Percentiles rank a stretch among this genome's conserved stretches.
Conservation (phyloP, 106 monocot genomes). For the Amphibolis antarctica region DNA sequence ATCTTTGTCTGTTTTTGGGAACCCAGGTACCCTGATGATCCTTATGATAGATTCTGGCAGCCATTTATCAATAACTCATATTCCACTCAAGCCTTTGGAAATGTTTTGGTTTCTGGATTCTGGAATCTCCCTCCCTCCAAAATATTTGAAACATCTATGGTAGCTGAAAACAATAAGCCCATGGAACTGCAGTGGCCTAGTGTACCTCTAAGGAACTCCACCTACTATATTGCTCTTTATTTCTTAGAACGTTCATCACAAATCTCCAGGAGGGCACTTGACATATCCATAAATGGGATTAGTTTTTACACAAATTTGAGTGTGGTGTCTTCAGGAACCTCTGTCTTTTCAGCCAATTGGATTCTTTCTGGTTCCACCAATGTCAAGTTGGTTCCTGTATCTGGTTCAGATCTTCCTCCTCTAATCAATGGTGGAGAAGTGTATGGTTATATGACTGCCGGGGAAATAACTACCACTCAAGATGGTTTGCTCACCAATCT, state of each 20-base stretch:
- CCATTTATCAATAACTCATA: constrained; percentile 29
- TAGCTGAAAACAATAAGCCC: constrained; percentile 22
- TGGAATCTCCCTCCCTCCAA: constrained; percentile 85
- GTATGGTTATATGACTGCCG: constrained; percentile 46
- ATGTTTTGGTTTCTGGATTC: constrained; percentile 42
- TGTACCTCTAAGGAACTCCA: constrained; percentile 42
- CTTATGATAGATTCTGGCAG: constrained; percentile 69
- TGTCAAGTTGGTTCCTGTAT: constrained; percentile 35
- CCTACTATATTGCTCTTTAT: constrained; percentile 85
- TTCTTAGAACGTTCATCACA: constrained; percentile 47
- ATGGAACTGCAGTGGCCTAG: constrained; percentile 75
- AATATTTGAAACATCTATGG: constrained; percentile 48
- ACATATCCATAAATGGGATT: constrained; percentile 60
- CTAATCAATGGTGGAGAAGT: constrained; percentile 82
- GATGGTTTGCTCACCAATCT: constrained; percentile 37
- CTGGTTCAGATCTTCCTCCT: constrained; percentile 32
- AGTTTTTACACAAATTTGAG: constrained; percentile 37
- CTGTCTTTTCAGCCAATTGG: constrained; percentile 62
- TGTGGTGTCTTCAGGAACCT: constrained; percentile 40
- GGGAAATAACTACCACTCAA: constrained; percentile 34
- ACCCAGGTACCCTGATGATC: constrained; percentile 82
- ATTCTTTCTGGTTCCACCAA: constrained; percentile 52
- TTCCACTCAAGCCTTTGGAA: constrained; percentile 17
- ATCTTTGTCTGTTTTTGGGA: neutral
- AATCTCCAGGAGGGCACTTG: constrained; percentile 27